These are phyloP conservation scores for Penicillium goetzii DNA, from an alignment of 495 filamentous ascomycete species.

Conservation along the genomic window DNA sequence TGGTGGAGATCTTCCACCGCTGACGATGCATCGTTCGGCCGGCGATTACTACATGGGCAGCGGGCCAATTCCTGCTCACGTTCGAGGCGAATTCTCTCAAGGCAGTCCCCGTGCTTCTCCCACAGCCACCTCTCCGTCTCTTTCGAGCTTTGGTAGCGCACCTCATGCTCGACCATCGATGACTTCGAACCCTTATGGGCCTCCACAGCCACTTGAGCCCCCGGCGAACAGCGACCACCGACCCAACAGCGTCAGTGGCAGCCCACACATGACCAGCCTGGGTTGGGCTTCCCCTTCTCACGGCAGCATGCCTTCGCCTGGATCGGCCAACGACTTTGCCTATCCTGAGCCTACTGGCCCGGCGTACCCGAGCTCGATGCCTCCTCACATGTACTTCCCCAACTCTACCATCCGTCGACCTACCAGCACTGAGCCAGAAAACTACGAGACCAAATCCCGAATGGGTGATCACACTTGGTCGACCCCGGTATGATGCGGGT, in stretches of 20 bases:
- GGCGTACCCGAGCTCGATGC: conserved; percentile 56
- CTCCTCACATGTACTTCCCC: conserved; percentile 67
- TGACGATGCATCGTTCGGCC: conserved; percentile 70
- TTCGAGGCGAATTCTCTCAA: conserved; percentile 78
- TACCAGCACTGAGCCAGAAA: conserved; percentile 70
- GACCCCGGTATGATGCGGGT: conserved; percentile 41
- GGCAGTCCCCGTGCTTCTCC: conserved; percentile 72
- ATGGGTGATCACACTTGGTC: conserved; percentile 48
- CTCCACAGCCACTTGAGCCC: conserved; percentile 86
- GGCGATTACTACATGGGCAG: conserved; percentile 69
- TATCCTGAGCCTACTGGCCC: conserved; percentile 72
- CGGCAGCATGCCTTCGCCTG: conserved; percentile 64
- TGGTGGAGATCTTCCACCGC: conserved; percentile 70
- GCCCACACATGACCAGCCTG: conserved; percentile 71
- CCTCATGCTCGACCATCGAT: conserved; percentile 63
- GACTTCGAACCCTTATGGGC: conserved; percentile 88
- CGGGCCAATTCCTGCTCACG: conserved; percentile 78
- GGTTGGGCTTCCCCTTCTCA: conserved; percentile 77
- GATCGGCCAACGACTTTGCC: conserved; percentile 65
- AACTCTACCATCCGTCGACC: conserved; percentile 67
- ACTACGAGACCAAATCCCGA: conserved; percentile 65
- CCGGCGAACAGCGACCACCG: conserved; percentile 76
- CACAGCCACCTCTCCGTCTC: conserved; percentile 60
- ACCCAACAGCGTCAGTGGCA: conserved; percentile 67
- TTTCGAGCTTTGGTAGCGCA: conserved; percentile 59